Evolutionary conservation across 257 asterid genomes (phyloP).

Genomic region (Forsythia viridissima): DNA sequence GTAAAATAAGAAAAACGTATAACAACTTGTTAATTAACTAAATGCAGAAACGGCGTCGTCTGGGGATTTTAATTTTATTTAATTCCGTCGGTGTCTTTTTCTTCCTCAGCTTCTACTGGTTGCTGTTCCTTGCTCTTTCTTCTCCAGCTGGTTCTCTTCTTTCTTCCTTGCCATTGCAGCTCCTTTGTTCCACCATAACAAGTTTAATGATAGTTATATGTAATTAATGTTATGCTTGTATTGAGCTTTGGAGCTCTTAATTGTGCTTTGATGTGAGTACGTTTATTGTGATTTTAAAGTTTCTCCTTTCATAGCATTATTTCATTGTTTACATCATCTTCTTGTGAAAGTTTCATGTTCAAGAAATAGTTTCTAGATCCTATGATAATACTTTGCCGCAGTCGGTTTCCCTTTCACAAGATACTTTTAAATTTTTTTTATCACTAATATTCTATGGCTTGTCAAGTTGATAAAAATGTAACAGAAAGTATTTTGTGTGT

Average conservation of each 20-base stretch:
- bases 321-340: not conserved
- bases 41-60: too few species aligned
- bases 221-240: slow-evolving; percentile 8
- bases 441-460: not conserved
- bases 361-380: not conserved
- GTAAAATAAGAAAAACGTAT: too few species aligned
- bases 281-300: not conserved
- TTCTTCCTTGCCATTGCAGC: too few species aligned
- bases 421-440: not conserved
- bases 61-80: too few species aligned
- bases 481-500: not conserved
- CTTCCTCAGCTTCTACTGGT: too few species aligned
- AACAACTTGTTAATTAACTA: too few species aligned
- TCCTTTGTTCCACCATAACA: too few species aligned
- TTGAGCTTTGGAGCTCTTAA: slow-evolving; percentile 9
- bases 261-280: slow-evolving; percentile 14
- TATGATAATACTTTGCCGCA: not conserved
- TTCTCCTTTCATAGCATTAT: not conserved
- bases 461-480: not conserved
- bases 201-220: slow-evolving; percentile 21
- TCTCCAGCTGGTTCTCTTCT: too few species aligned
- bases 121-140: too few species aligned
- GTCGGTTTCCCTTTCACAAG: not conserved
- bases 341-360: not conserved
- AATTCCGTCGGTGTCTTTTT: too few species aligned